phyloP scores from a whole-genome alignment of 2,329 filamentous ascomycete species.

The Cordyceps cateniannulata region DNA sequence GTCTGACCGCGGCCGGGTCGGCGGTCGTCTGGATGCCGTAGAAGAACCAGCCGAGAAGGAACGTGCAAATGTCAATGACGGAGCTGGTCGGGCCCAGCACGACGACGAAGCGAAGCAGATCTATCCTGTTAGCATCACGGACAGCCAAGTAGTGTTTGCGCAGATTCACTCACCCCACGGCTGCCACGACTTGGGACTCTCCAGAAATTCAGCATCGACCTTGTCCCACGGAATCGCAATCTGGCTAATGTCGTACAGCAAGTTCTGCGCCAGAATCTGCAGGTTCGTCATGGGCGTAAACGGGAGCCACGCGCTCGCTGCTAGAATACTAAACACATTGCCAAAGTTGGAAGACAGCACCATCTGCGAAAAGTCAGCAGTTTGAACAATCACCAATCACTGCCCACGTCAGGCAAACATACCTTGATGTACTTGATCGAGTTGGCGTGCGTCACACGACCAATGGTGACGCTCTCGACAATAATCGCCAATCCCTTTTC shows the following conservation, averaged over 20 bases:
- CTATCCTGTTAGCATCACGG: conserved; percentile 1
- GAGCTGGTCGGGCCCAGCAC: conserved; percentile 24
- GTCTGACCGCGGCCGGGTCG: conserved; percentile 13
- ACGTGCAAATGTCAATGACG: conserved; percentile 22
- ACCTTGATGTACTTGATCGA: conserved; percentile 25
- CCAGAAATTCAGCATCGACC: conserved; percentile 22
- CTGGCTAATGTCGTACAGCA: conserved; percentile 25
- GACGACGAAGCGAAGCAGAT: conserved; percentile 23
- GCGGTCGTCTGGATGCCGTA: conserved; percentile 18
- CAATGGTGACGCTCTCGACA: conserved; percentile 20
- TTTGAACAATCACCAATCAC: background rate
- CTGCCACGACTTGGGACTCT: conserved; percentile 21
- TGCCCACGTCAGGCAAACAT: background rate
- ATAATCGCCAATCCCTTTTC: conserved; percentile 25
- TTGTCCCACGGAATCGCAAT: conserved; percentile 25
- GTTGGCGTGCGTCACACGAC: conserved; percentile 23
- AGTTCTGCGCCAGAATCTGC: conserved; percentile 23
- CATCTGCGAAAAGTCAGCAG: conserved; percentile 16
- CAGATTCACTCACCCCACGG: conserved; percentile 13
- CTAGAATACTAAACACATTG: conserved; percentile 24
- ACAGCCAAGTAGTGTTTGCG: background rate
- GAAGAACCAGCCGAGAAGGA: conserved; percentile 19
- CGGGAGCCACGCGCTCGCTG: conserved; percentile 23
- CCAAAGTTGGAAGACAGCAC: conserved; percentile 26
- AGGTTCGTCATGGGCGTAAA: conserved; percentile 23